Percentiles rank a stretch among this genome's conserved stretches.
These are phyloP conservation scores for Suillus spraguei DNA, from an alignment of 768 basidiomycete genomes.

Conservation along the genomic window DNA sequence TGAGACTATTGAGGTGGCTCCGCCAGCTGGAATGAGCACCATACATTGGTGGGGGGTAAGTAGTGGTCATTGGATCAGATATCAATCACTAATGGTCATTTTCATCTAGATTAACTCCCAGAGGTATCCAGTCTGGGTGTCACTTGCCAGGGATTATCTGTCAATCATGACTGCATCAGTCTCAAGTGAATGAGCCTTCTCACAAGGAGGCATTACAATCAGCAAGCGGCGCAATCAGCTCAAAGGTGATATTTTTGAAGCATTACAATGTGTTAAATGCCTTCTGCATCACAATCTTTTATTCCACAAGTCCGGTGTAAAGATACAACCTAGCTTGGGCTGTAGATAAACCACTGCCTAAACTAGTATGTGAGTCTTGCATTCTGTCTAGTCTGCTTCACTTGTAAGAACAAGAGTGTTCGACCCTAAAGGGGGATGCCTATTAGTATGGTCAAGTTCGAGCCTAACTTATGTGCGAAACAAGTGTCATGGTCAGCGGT, in stretches of 20 bases:
- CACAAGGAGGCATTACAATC: slow-evolving; percentile 7
- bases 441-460: too few species aligned
- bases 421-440: too few species aligned
- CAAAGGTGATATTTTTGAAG: too few species aligned
- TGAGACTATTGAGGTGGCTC: neutral
- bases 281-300: neutral
- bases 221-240: too few species aligned
- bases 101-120: slow-evolving; percentile 20
- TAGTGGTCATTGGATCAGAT: neutral
- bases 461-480: too few species aligned
- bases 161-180: slow-evolving; percentile 40
- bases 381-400: too few species aligned
- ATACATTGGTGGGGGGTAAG: slow-evolving; percentile 40
- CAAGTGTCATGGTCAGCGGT: too few species aligned
- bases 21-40: slow-evolving; percentile 20
- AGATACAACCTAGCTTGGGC: too few species aligned
- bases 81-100: neutral
- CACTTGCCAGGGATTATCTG: slow-evolving; percentile 39
- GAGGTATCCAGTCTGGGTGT: slow-evolving; percentile 36
- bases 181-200: slow-evolving; percentile 44
- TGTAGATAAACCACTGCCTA: too few species aligned
- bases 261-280: too few species aligned
- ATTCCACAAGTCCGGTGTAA: neutral
- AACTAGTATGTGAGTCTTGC: too few species aligned
- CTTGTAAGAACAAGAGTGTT: too few species aligned